phyloP scores from a whole-genome alignment of 2,329 filamentous ascomycete genomes.

The Magnaporthiopsis incrustans region DNA sequence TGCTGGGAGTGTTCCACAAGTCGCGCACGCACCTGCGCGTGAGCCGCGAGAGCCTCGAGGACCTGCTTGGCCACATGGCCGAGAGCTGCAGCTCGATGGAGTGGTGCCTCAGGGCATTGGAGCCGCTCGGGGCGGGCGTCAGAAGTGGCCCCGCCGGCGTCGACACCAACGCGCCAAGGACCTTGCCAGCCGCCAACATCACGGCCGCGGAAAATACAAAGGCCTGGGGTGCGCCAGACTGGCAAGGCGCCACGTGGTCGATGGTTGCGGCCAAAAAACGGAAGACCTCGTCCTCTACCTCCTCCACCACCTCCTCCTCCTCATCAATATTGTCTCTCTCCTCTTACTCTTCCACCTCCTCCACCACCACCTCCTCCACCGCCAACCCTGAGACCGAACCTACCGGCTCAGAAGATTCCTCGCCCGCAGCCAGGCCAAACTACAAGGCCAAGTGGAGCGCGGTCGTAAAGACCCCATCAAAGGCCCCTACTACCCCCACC shows the following conservation, averaged over 20 bases:
- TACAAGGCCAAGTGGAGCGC: background rate
- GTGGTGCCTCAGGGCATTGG: background rate
- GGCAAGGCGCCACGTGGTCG: background rate
- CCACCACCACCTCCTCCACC: too few relatives aligned
- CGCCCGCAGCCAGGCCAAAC: too few relatives aligned
- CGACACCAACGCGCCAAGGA: background rate
- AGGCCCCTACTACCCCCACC: background rate
- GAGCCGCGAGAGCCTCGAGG: background rate
- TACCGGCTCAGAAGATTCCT: background rate
- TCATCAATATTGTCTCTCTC: too few relatives aligned
- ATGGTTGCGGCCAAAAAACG: background rate
- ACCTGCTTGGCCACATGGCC: conserved; percentile 4
- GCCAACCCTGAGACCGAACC: too few relatives aligned
- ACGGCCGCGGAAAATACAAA: background rate
- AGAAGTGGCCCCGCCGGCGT: too few relatives aligned
- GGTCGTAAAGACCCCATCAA: background rate
- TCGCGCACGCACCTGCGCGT: conserved; percentile 9
- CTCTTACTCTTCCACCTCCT: too few relatives aligned
- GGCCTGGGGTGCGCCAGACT: background rate
- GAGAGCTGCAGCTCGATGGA: background rate
- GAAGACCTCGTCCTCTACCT: background rate
- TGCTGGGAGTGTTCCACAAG: conserved; percentile 15
- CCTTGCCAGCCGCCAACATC: background rate
- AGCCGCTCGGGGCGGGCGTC: too few relatives aligned
- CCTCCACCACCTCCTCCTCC: background rate